Evolutionary conservation across 2,329 filamentous ascomycete species (phyloP).

Genomic region (Coniochaeta sp.): DNA sequence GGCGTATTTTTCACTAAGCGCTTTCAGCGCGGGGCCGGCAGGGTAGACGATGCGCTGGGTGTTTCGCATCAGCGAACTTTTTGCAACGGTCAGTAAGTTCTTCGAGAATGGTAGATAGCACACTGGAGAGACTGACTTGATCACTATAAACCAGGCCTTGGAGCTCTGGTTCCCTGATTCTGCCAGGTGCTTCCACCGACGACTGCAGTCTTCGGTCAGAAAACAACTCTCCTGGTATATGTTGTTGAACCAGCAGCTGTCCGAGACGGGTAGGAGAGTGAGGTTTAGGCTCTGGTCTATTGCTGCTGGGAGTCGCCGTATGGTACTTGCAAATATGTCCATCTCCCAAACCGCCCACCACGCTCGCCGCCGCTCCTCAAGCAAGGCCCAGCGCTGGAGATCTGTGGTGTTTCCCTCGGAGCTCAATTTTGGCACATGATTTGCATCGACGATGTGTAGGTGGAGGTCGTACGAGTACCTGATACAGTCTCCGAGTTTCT

Average conservation of each 20-base stretch:
- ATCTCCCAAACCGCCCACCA: conserved; percentile 36
- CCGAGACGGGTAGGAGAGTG: conserved; percentile 25
- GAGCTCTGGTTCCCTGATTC: conserved; percentile 22
- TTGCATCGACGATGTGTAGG: conserved; percentile 20
- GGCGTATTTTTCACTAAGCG: conserved; percentile 4
- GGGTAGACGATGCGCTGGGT: conserved; percentile 25
- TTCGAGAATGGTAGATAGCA: not conserved
- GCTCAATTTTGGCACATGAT: conserved; percentile 3
- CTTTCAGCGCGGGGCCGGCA: conserved; percentile 11
- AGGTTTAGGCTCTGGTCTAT: conserved; percentile 27
- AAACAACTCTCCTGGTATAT: conserved; percentile 17
- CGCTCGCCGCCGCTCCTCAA: conserved; percentile 28
- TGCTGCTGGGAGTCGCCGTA: conserved; percentile 26
- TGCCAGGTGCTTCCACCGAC: conserved; percentile 23
- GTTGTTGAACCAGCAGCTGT: conserved; percentile 24
- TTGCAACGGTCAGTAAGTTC: not conserved
- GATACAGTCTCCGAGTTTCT: conserved; percentile 20
- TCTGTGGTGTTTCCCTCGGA: conserved; percentile 2
- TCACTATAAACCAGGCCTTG: conserved; percentile 29
- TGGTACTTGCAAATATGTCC: conserved; percentile 32
- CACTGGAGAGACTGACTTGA: conserved; percentile 15
- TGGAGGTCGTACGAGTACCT: conserved; percentile 25
- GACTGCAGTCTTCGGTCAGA: conserved; percentile 20
- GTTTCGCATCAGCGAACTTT: conserved; percentile 25
- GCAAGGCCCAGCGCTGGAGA: conserved; percentile 13